Evolutionary conservation across 805 yeast genomes (phyloP).

Genomic region (Sugiyamaella qingdaonensis): DNA sequence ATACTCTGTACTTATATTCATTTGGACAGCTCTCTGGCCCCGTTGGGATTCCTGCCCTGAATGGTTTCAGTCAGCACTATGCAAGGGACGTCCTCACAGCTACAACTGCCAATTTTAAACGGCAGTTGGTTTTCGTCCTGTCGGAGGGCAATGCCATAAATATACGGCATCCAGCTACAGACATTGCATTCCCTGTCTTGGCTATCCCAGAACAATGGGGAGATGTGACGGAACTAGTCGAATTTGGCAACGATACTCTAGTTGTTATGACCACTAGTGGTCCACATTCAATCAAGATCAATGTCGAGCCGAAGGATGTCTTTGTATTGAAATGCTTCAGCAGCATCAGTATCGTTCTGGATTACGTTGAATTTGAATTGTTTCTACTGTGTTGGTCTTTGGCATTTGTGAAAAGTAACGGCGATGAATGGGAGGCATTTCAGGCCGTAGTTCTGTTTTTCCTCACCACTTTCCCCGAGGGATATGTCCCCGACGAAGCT

Average conservation of each 20-base stretch:
- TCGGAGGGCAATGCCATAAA: slow-evolving; percentile 7
- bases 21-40: slow-evolving; percentile 38
- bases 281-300: background rate
- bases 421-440: background rate
- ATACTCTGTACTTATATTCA: slow-evolving; percentile 48
- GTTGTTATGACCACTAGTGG: background rate
- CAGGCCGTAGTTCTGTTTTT: background rate
- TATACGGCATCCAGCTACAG: background rate
- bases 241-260: background rate
- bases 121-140: slow-evolving; percentile 8
- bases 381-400: background rate
- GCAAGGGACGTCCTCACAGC: slow-evolving; percentile 37
- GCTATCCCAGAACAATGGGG: background rate
- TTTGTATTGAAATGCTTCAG: background rate
- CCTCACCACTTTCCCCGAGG: background rate
- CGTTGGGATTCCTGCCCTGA: slow-evolving; percentile 34
- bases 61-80: slow-evolving; percentile 31
- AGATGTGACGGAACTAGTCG: background rate
- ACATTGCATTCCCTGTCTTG: background rate
- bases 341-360: background rate
- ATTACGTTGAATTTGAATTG: background rate
- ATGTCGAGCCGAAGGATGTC: background rate
- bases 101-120: background rate
- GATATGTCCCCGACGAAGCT: background rate
- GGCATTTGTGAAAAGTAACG: background rate